Base-by-base conservation (phyloP, 495 filamentous ascomycete genomes). In the Hyaloscypha variabilis region DNA sequence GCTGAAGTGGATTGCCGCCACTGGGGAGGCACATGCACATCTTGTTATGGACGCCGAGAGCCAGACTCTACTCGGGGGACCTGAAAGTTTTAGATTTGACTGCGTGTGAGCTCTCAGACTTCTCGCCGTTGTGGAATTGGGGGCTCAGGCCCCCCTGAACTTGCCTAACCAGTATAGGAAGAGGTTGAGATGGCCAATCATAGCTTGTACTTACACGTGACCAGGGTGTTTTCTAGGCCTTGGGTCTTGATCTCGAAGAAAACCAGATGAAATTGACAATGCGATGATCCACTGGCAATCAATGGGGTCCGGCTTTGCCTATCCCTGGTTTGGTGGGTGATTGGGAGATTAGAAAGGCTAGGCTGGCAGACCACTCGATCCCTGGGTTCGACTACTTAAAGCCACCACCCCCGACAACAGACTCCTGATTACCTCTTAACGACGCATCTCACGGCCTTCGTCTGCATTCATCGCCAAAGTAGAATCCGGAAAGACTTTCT, bases 141-240 rank as follows among this genome's bases (percentile, higher is more conserved):
- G 1, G 11, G 2, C 50, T 61, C 60, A 31, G 26, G 19, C 42
- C 14, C 6, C 2, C 23, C 46, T 55, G 2, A 63, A 63, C 31
- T 25, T 6, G 4, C 11, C 59, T 51, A 63, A 63, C 60, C 60
- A 29, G 21, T 31, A 29, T 13, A 63, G 60, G 60, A 53, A 63
- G 36, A 10, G n/a, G 46, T 63, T 63, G 60, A 63, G 60, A 61
- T 50, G 50, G 60, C 60, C 60, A 63, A 63, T 63, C 60, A 55
- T 19, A n/a, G 49, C 8, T 51, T 24, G 23, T 6, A 6, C 23
- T 51, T 51, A n/a, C 49, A 51, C 49, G 49, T 51, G 49, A 51
- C 17, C n/a, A n/a, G n/a, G n/a, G n/a, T n/a, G n/a, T n/a, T n/a
- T n/a, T n/a, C n/a, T n/a, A n/a, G n/a, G n/a, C 31, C 31, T 13